Evolutionary conservation across 768 basidiomycete species (phyloP), one percentile per base, ranked within the genome.

Genomic region (Rossbeevera mucosa): DNA sequence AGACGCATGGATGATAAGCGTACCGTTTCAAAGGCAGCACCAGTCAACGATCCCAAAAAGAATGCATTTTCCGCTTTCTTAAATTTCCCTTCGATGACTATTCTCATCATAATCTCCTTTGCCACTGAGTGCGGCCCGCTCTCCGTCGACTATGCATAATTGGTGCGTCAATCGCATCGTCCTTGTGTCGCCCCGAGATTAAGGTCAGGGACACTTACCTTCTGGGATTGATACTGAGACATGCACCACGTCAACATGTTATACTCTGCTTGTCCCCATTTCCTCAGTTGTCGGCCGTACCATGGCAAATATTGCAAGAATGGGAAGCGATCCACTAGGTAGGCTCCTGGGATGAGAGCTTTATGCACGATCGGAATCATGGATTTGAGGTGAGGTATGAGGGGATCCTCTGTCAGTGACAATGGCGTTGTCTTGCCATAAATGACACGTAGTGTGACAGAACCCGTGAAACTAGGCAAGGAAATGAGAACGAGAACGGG

Each of bases 11-110:
- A 41, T 12, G 40, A 20, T 41, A 41, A 11, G 13, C 65, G 33
- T 42, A 70, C 72, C 4, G 83, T 83, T 52, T 83, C 83, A 1
- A 79, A 77, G 0, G 82, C 81, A 18, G 83, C 83, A 20, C 82
- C 83, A 41, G 83, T 80, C 67, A 85, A 78, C 8, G 77, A 76
- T 1, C 83, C 83, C 2, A 78, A 76, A 21, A 85, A 74, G 62
- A 80, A 85, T 0, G 82, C 77, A 0, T 73, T 74, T 55, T 85
- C 82, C 14, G 74, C 65, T 50, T 79, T 75, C 5, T 75, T 73
- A 3, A 84, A 66, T 12, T 74, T 74, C 13, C 79, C 74, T 36
- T 80, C 77, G 0, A 61, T 58, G 50, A 80, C 61, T 7, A 48
- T 78, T 2, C 71, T 73, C 33, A 78, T 76, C 3, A 82, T 59